phyloP scores from a whole-genome alignment of 2,329 filamentous ascomycete genomes.

The Sporothrix schenckii region DNA sequence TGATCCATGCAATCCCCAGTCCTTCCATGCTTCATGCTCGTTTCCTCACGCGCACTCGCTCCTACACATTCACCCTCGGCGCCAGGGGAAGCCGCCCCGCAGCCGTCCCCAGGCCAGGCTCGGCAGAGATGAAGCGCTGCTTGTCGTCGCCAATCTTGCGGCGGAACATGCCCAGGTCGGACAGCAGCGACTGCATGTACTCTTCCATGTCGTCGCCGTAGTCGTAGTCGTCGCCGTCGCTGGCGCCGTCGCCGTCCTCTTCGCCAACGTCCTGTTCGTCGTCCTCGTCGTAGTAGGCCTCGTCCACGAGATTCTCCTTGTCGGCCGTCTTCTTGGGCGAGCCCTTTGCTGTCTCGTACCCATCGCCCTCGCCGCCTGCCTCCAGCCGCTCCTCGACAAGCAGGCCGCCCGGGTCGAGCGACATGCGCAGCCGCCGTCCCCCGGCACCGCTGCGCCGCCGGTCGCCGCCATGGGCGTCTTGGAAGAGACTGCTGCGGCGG shows the following conservation, averaged over 20 bases:
- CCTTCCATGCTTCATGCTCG: neutral
- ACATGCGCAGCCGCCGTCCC: constrained; percentile 31
- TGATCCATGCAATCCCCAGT: neutral
- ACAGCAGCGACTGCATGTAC: constrained; percentile 81
- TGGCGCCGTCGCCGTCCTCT: constrained; percentile 55
- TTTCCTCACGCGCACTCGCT: no score
- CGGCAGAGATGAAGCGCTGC: constrained; percentile 68
- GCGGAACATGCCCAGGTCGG: constrained; percentile 77
- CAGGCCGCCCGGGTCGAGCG: constrained; percentile 29
- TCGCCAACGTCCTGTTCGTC: constrained; percentile 46
- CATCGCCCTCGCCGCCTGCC: constrained; percentile 25
- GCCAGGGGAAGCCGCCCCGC: constrained; percentile 55
- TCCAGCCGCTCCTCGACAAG: constrained; percentile 29
- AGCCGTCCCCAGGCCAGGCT: constrained; percentile 38
- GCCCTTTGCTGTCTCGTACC: constrained; percentile 41
- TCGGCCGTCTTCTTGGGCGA: constrained; percentile 32
- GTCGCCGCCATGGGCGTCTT: constrained; percentile 33
- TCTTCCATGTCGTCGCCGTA: constrained; percentile 69
- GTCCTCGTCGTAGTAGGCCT: constrained; percentile 39
- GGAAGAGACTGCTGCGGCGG: constrained; percentile 29
- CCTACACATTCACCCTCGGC: constrained; percentile 46
- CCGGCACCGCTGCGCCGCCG: constrained; percentile 25
- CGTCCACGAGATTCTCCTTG: constrained; percentile 40
- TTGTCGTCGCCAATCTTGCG: constrained; percentile 86
- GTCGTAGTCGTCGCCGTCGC: constrained; percentile 50